Evolutionary conservation across 2,329 filamentous ascomycete genomes (phyloP).

Genomic region (Macrophomina tecta): DNA sequence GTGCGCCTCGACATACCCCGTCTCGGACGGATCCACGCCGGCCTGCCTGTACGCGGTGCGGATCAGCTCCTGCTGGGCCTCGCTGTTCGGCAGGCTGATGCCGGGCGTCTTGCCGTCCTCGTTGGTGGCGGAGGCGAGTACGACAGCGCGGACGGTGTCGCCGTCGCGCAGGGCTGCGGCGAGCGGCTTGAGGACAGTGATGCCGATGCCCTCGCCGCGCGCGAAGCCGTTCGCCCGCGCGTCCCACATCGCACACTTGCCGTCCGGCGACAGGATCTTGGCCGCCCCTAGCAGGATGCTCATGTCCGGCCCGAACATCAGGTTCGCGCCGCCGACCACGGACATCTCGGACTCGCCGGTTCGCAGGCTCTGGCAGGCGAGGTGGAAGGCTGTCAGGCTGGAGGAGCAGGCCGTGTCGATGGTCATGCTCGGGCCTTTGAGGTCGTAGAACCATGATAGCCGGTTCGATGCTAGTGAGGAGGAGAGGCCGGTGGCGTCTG

Average conservation of each 20-base stretch:
- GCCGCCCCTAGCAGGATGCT: constrained; percentile 38
- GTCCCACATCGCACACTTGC: constrained; percentile 41
- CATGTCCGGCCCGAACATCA: constrained; percentile 34
- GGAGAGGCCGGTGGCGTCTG: constrained; percentile 16
- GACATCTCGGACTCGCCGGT: constrained; percentile 40
- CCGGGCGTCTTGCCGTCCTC: constrained; percentile 63
- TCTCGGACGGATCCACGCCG: constrained; percentile 36
- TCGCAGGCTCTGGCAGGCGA: constrained; percentile 37
- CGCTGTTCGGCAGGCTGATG: constrained; percentile 63
- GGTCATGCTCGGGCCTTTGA: constrained; percentile 38
- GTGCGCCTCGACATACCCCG: constrained; percentile 38
- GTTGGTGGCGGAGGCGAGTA: constrained; percentile 47
- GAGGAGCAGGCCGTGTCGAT: constrained; percentile 42
- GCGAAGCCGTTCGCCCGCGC: constrained; percentile 56
- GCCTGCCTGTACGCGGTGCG: constrained; percentile 43
- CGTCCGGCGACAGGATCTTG: constrained; percentile 42
- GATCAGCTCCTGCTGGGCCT: constrained; percentile 48
- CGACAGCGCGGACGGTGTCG: constrained; percentile 51
- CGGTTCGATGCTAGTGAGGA: constrained; percentile 39
- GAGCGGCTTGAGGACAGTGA: constrained; percentile 59
- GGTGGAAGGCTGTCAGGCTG: constrained; percentile 37
- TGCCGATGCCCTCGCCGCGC: constrained; percentile 59
- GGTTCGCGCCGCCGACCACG: constrained; percentile 40
- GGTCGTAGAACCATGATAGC: constrained; percentile 40
- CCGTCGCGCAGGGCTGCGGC: constrained; percentile 54